Conservation (phyloP, 306 rosid species). For the Dryas alaskensis region DNA sequence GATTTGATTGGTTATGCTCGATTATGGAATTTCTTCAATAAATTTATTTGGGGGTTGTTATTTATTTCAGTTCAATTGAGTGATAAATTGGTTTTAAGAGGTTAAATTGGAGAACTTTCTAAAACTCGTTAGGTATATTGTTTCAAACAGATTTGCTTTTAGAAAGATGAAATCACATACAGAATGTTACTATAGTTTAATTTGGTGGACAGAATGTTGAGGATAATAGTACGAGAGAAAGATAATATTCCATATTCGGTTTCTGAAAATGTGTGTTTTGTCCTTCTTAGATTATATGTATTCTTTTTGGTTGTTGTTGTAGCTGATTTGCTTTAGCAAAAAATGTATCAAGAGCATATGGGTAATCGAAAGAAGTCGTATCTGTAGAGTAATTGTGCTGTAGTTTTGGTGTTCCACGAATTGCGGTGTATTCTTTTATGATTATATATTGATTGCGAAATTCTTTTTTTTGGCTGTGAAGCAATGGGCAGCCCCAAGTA, state of each 20-base stretch:
- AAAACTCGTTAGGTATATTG: not conserved
- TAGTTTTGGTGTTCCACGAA: slow-evolving; percentile 15
- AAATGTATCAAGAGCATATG: slow-evolving; percentile 4
- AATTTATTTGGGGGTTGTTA: slow-evolving; percentile 26
- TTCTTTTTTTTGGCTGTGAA: slow-evolving; percentile 33
- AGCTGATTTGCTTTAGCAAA: not conserved
- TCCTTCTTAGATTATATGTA: no score
- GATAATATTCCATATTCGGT: not conserved
- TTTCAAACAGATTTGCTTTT: slow-evolving; percentile 3
- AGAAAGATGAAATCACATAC: not conserved
- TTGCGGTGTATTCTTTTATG: not conserved
- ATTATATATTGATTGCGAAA: slow-evolving; percentile 23
- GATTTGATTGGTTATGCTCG: slow-evolving; percentile 11
- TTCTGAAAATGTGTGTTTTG: not conserved
- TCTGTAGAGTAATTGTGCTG: slow-evolving; percentile 18
- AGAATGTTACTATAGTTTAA: not conserved
- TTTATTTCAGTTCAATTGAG: slow-evolving; percentile 31
- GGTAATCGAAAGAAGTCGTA: slow-evolving; percentile 7
- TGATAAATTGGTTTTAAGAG: slow-evolving; percentile 7
- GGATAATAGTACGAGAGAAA: not conserved
- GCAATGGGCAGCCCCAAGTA: slow-evolving; percentile 58
- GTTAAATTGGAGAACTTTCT: slow-evolving; percentile 16
- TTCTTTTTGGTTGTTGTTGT: not conserved
- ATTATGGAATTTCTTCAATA: slow-evolving; percentile 7
- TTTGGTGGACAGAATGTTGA: not conserved